Evolutionary conservation across 352 stramenopile genomes (phyloP), one percentile per base, ranked within the genome.

Genomic region (Globisporangium splendens): DNA sequence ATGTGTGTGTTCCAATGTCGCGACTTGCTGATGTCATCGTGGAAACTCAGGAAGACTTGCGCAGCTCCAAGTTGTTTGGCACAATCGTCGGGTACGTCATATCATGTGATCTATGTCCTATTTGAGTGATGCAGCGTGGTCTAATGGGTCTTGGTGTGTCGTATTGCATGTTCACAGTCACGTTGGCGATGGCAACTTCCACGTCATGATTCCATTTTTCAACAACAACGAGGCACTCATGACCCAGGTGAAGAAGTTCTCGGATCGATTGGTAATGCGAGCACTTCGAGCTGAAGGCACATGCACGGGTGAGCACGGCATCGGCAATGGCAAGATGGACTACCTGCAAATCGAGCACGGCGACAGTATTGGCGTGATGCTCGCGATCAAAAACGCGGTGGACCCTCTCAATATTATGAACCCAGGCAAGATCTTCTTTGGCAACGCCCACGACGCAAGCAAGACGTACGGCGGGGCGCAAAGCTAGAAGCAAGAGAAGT

Each of bases 301-400:
- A 31, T 99, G 96, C 81, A 99, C 96, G n/a, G 96, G 97, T 50
- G 97, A 99, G 72, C 96, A 99, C 69, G 96, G 96, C 35, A 72
- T 99, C 13, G 97, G 97, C 14, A 88, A 93, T 56, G 96, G 97
- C 57, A 99, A 99, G 77, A 96, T 91, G 62, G 77, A 84, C 52
- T 97, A 97, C 69, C 61, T 98, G 18, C 59, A 73, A 47, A 76
- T 83, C 53, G 96, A 99, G 74, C 93, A 98, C 63, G 91, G 95
- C 43, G 62, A 86, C 38, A 95, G 86, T 46, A 76, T 99, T 8
- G 65, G 90, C 38, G 83, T 98, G 53, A 99, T 99, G 96, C 71
- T 79, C 56, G 68, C 73, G 21, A 93, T 99, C 67, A 99, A 99
- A 77, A 77, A 85, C 20, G 82, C 93, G 33, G 65, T 99, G 8